Base-by-base conservation (phyloP, 2,329 filamentous ascomycete species). In the Sphaerulina populicola region DNA sequence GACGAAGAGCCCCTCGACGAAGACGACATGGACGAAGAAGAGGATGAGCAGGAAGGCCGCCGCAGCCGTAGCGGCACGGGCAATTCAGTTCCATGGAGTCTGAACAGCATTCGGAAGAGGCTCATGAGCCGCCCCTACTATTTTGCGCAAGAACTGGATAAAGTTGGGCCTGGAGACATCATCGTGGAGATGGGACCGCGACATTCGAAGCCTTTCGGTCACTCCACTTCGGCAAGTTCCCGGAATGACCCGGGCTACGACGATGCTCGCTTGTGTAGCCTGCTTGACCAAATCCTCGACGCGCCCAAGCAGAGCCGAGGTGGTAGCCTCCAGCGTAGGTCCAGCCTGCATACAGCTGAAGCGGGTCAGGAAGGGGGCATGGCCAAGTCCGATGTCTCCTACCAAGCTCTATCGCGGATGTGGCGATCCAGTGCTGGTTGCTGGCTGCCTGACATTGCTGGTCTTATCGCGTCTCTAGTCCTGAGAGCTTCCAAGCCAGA, bases 1-100 rank as follows among this genome's bases (percentile, higher is more conserved):
- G 65, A 70, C 45, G 68, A 71, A 4, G 72, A 75, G 9, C 74
- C 76, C 37, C 71, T 72, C 1, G 69, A 75, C 10, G 68, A 71
- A 14, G 69, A 70, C n/a, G 65, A 70, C 10, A 65, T 64, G n/a
- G 60, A 56, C 49, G 60, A 52, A 15, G 44, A 57, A 42, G 60
- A 63, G 40, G 51, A 55, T 10, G 47, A 62, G 2, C 7, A 40
- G 40, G 54, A 42, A 6, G 23, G 6, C 23, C 23, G 23, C 51
- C 41, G 56, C 44, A 55, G 49, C 43, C 44, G 41, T 6, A 10
- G 29, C 3, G 45, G 41, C 15, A 15, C 43, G 27, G 49, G 40
- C 27, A 46, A 44, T n/a, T 18, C 44, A 18, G 49, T 48, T n/a
- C 49, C 37, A 9, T 56, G 54, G 33, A 45, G 44, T 27, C 53